Conservation (phyloP, 305 asterid species). For the Ilex paraguariensis region DNA sequence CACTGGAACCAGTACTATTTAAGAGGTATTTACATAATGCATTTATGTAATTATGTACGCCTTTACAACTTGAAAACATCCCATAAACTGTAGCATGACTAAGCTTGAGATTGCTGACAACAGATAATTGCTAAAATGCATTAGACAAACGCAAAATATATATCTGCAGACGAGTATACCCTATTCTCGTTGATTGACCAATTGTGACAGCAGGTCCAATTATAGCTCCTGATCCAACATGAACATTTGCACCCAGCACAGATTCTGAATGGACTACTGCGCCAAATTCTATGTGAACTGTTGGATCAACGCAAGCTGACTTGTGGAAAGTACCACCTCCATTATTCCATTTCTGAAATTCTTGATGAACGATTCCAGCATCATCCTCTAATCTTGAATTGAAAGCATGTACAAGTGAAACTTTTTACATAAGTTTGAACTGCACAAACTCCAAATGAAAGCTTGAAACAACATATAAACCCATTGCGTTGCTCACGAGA, state of each 20-base stretch:
- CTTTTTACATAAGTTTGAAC: background rate
- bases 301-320: constrained; percentile 69
- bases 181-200: constrained; percentile 74
- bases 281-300: constrained; percentile 59
- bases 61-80: no score
- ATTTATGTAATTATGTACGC: no score
- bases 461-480: background rate
- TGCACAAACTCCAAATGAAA: background rate
- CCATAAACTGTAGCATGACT: no score
- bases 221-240: constrained; percentile 66
- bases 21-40: no score
- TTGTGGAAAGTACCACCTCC: constrained; percentile 80
- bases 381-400: constrained; percentile 39
- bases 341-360: constrained; percentile 58
- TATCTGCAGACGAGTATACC: constrained; percentile 37
- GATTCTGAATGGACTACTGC: constrained; percentile 71
- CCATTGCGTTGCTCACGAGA: no score
- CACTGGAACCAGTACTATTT: no score
- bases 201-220: constrained; percentile 69
- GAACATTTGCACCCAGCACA: constrained; percentile 55
- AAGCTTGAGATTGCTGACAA: no score
- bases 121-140: no score
- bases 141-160: no score
- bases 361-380: constrained; percentile 24
- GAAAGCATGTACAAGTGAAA: constrained; percentile 11